phyloP scores from a whole-genome alignment of 257 asterid genomes.

The Voacanga thouarsii region DNA sequence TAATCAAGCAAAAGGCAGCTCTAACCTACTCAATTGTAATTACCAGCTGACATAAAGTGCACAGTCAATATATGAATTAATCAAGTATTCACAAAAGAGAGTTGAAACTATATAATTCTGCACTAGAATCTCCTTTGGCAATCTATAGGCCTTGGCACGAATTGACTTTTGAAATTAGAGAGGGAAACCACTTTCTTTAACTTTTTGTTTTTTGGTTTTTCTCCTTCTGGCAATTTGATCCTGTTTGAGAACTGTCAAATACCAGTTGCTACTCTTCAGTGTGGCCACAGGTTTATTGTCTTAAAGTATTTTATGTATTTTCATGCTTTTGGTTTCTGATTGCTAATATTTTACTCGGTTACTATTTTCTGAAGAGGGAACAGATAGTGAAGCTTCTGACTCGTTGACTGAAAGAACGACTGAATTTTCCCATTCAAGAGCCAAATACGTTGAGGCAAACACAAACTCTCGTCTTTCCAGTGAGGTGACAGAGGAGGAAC shows the following conservation, averaged over 20 bases:
- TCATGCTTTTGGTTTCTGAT: neutral
- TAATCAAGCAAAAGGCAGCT: neutral
- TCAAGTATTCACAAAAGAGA: no score
- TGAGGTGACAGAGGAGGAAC: constrained; percentile 47
- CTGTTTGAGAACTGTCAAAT: neutral
- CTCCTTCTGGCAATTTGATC: neutral
- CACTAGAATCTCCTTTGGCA: neutral
- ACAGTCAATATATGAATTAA: neutral
- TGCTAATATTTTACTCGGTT: constrained; percentile 10
- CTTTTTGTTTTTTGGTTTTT: neutral
- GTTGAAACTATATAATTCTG: neutral
- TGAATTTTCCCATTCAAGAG: constrained; percentile 26
- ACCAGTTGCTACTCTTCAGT: neutral
- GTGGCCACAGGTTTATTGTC: neutral
- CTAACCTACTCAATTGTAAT: neutral
- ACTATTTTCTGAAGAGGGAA: constrained; percentile 31
- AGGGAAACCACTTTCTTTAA: neutral
- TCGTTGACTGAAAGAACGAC: constrained; percentile 23
- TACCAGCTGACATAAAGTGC: neutral
- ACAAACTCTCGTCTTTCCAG: constrained; percentile 47
- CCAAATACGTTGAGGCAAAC: constrained; percentile 32
- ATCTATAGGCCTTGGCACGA: neutral
- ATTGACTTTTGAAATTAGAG: neutral
- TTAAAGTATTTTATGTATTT: neutral
- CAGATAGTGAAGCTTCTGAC: constrained; percentile 57